Evolutionary conservation across 176 grass and related monocot species (phyloP), one percentile per base, ranked within the genome.

Genomic region (Oryza meridionalis): DNA sequence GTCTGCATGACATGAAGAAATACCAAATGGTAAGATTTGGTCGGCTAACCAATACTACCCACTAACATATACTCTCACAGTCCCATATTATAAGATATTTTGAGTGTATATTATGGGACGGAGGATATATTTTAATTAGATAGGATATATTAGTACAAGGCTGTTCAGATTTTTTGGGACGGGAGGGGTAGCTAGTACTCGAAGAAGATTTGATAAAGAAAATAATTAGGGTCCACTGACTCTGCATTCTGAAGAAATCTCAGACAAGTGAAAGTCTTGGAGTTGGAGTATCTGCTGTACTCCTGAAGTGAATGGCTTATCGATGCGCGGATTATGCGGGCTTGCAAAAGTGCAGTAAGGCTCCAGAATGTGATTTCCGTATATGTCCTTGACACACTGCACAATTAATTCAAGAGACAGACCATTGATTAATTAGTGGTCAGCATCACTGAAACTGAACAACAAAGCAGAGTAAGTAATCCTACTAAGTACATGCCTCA

Each of bases 371-470:
- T 90, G 84, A 45, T 86, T 86, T 1, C 31, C 1, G 38, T 14
- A 79, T 59, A 90, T 61, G 27, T 72, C 69, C 76, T 90, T 79
- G 37, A 69, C 69, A 73, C 79, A 90, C 88, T 90, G 68, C 2
- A 67, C n/a, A 77, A 55, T 55, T 51, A 51, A 51, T 51, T 14
- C 49, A 59, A 15, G 2, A 49, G 55, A 77, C 35, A 31, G 9
- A 46, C 0, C 19, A 44, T 78, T 55, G 13, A 49, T 55, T 53
- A 17, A 17, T 5, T 19, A 9, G 7, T 53, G 2, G 22, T 19
- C 21, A 21, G 65, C 50, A 88, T 78, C 49, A 59, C 84, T 82
- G 19, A 51, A 51, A 51, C 14, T 5, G 49, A 51, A 51, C 49
- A 51, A 6, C 3, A 51, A 14, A 50, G 13, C 11, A 50, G 13